A percentile compares a stretch with the other conserved stretches of the same genome.
phyloP scores from a whole-genome alignment of 169 alveolate species.

The Cryptosporidium canis region DNA sequence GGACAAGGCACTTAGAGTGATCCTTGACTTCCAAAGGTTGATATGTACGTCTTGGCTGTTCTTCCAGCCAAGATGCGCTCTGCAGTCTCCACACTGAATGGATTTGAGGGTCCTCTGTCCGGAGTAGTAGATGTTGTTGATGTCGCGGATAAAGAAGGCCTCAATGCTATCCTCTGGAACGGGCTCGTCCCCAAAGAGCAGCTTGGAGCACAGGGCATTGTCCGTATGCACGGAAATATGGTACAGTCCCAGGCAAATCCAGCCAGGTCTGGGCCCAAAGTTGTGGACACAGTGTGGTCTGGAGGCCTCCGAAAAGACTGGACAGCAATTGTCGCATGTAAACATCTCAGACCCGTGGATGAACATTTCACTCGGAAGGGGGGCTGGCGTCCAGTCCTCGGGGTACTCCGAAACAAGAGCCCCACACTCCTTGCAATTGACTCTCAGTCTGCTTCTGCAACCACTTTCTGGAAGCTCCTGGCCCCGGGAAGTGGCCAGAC shows the following conservation, averaged over 20 bases:
- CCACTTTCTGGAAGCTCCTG: background rate
- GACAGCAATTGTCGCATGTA: constrained; percentile 55
- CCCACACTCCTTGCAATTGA: constrained; percentile 4
- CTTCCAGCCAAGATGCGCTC: constrained; percentile 31
- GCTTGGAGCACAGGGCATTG: background rate
- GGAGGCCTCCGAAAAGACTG: background rate
- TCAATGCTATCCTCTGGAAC: background rate
- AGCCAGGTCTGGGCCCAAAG: constrained; percentile 12
- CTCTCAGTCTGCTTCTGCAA: background rate
- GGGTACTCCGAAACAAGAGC: background rate
- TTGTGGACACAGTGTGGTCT: background rate
- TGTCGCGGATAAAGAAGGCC: constrained; percentile 7
- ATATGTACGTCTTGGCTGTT: background rate
- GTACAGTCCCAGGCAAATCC: constrained; percentile 58
- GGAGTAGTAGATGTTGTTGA: constrained; percentile 11
- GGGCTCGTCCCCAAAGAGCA: background rate
- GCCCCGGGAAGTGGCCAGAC: background rate
- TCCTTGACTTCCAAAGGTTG: constrained; percentile 36
- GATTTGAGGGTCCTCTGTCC: background rate
- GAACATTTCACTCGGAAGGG: constrained; percentile 63
- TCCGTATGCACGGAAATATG: constrained; percentile 29
- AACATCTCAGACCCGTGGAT: constrained; percentile 45
- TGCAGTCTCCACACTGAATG: background rate
- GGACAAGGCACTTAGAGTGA: background rate
- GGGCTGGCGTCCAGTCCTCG: constrained; percentile 13